These are phyloP conservation scores for Mycena metata DNA, from an alignment of 768 basidiomycete species.

Conservation along the genomic window DNA sequence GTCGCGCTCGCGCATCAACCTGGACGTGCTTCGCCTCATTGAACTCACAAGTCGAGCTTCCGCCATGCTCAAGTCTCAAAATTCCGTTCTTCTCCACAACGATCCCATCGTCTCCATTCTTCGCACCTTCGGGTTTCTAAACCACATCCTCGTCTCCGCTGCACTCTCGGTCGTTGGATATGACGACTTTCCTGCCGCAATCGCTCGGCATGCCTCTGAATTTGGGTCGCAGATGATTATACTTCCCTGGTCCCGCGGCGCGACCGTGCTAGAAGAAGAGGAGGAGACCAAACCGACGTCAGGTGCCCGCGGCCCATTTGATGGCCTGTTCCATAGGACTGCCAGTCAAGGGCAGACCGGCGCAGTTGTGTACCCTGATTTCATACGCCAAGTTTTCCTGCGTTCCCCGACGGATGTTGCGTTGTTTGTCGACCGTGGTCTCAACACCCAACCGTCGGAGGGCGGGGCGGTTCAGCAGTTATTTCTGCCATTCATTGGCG, in stretches of 20 bases:
- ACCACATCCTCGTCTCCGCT: conserved; percentile 73
- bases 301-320: conserved; percentile 74
- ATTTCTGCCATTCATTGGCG: conserved; percentile 93
- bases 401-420: conserved; percentile 82
- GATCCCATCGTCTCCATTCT: conserved; percentile 83
- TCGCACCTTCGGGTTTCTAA: conserved; percentile 82
- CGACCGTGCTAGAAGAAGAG: conserved; percentile 44
- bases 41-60: conserved; percentile 92
- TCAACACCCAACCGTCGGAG: conserved; percentile 32
- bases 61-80: conserved; percentile 85
- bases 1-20: conserved; percentile 49
- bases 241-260: conserved; percentile 82
- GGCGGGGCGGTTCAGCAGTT: conserved; percentile 61
- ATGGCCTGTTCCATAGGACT: conserved; percentile 76
- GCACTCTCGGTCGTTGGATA: conserved; percentile 82
- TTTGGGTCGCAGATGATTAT: conserved; percentile 80
- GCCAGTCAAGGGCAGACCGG: conserved; percentile 63
- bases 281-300: conserved; percentile 40
- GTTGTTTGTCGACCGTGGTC: conserved; percentile 85
- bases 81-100: conserved; percentile 72
- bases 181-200: conserved; percentile 77
- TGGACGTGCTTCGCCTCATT: conserved; percentile 89
- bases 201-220: conserved; percentile 71
- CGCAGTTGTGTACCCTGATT: conserved; percentile 80
- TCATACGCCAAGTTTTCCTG: conserved; percentile 85